Evolutionary conservation across 441 rosid genomes (phyloP), one percentile per base, ranked within the genome.

Genomic region (Metrosideros polymorpha): DNA sequence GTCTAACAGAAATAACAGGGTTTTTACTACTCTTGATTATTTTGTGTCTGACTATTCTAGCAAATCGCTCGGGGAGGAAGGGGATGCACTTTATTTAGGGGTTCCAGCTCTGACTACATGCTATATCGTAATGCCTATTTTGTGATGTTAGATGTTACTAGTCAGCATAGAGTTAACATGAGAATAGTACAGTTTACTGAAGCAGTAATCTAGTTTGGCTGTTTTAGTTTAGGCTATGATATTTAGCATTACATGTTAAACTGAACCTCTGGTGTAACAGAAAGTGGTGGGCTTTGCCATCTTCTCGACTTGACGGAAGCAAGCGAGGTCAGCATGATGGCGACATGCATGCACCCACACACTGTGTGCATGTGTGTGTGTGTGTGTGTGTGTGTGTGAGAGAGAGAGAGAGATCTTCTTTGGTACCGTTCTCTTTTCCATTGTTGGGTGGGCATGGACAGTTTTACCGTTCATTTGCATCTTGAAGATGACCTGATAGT

Each of bases 301-400:
- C 13, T 63, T 32, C 76, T 32, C 25, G 3, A 30, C 42, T 61
- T 61, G 75, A 30, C 24, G 12, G 75, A 30, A 61, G 75, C 35
- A 4, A 61, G 6, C 12, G 19, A 32, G 9, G 43, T 63, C 25
- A 63, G 76, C 24, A 1, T 61, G 75, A 30, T 4, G 12, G 24
- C 10, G 4, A 61, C 39, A 17, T 61, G 39, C 75, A 32, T 61
- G 18, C 75, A 30, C 17, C 24, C 66, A 29, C 4, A 29, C 3
- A 1, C 19, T 9, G 12, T 9, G 1, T 22, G 9, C 4, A 18
- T 6, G 71, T 1, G 10, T 1, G 39, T 17, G 2, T 7, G 39
- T 7, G 2, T 18, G 75, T 8, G 32, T 4, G 13, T 1, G 59
- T 1, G 29, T 4, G 61, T 4, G 61, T 9, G 42, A 61, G 75